These are phyloP conservation scores for Marchantia paleacea DNA, from an alignment of 225 moss, liverwort and hornwort species.

Conservation along the genomic window DNA sequence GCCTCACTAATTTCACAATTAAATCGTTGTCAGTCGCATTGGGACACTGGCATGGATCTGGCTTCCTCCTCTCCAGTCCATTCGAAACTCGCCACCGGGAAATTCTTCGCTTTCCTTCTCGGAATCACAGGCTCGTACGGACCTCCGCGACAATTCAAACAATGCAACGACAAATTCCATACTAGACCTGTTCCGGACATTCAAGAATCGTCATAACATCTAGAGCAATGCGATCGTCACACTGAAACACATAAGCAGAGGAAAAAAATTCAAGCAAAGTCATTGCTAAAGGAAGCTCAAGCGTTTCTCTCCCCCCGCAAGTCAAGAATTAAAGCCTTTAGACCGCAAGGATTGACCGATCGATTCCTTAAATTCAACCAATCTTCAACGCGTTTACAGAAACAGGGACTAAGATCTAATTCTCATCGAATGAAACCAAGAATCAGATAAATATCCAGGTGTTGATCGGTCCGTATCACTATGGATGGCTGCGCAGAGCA, in stretches of 20 bases:
- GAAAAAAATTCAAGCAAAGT: background rate
- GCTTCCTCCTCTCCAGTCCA: background rate
- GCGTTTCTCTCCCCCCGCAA: no score
- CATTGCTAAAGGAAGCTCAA: background rate
- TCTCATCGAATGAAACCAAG: background rate
- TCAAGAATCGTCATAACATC: background rate
- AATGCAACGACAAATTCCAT: conserved; percentile 8
- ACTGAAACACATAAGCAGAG: background rate
- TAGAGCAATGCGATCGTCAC: background rate
- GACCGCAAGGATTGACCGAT: background rate
- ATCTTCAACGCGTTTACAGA: no score
- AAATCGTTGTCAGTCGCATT: background rate
- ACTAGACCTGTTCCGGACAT: conserved; percentile 7
- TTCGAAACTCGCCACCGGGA: background rate
- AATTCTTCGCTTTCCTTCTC: background rate
- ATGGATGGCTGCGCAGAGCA: background rate
- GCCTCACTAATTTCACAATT: background rate
- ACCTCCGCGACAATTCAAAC: conserved; percentile 2
- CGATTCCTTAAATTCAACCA: background rate
- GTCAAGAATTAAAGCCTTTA: background rate
- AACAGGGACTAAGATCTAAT: background rate
- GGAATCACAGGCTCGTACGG: background rate
- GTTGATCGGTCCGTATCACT: background rate
- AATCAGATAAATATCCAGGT: background rate
- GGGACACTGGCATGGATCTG: background rate